Evolutionary conservation across 1,284 basidiomycete species (phyloP).

Genomic region (Trichosporon coremiiforme): DNA sequence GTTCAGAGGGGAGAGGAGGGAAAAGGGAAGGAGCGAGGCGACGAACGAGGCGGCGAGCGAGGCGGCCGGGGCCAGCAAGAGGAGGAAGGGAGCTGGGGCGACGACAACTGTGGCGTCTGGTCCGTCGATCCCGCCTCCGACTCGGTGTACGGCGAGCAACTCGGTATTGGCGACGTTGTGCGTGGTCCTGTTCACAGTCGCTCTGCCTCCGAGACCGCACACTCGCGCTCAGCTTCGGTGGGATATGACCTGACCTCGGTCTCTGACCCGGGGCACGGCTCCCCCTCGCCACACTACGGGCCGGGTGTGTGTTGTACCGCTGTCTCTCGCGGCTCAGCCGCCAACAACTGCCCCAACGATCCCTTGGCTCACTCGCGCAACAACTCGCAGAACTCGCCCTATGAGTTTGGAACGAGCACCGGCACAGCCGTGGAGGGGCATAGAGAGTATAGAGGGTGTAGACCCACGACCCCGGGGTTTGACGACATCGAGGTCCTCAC

Average conservation of each 20-base stretch:
- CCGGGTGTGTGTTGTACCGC: not conserved
- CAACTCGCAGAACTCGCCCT: too few species aligned
- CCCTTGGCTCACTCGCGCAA: too few species aligned
- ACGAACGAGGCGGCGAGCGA: too few species aligned
- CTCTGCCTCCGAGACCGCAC: not conserved
- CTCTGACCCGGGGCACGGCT: not conserved
- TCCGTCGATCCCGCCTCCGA: too few species aligned
- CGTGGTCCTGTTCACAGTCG: not conserved
- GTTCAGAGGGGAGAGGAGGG: too few species aligned
- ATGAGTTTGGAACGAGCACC: too few species aligned
- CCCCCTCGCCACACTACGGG: too few species aligned
- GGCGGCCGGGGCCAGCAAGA: too few species aligned
- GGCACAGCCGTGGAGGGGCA: too few species aligned
- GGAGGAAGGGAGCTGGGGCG: not conserved
- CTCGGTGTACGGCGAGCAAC: not conserved
- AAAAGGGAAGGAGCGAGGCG: too few species aligned
- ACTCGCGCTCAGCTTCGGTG: not conserved
- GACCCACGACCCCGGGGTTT: not conserved
- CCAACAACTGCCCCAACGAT: too few species aligned
- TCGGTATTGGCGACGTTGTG: not conserved
- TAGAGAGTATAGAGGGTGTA: too few species aligned
- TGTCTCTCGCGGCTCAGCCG: not conserved
- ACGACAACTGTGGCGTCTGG: not conserved
- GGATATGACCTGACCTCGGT: not conserved
- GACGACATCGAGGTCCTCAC: not conserved